Percentiles rank a stretch among this genome's conserved stretches.
Evolutionary conservation across 345 rosid species (phyloP).

Genomic region (Lenwebbia sp.): DNA sequence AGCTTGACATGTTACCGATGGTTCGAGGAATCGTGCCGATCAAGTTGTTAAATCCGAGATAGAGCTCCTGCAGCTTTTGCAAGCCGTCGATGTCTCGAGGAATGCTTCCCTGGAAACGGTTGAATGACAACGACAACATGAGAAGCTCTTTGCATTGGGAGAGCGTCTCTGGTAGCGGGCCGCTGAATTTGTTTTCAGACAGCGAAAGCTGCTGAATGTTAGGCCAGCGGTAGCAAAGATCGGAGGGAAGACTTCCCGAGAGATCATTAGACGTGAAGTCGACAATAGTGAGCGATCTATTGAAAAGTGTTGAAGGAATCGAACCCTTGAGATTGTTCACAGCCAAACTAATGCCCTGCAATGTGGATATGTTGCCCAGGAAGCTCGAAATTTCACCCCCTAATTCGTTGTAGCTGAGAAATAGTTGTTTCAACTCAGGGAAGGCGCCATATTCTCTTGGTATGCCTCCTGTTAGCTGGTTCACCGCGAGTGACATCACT

Average conservation of each 20-base stretch:
- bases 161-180: background rate
- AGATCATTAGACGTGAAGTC: fast-evolving
- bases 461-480: background rate
- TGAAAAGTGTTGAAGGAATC: background rate
- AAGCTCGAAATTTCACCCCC: background rate
- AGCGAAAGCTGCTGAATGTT: background rate
- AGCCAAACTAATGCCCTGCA: background rate
- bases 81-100: background rate
- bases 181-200: background rate
- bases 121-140: fast-evolving
- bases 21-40: background rate
- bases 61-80: background rate
- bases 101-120: background rate
- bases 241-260: background rate
- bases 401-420: background rate
- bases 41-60: fast-evolving
- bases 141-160: background rate
- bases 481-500: background rate
- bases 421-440: background rate
- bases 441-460: background rate
- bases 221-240: background rate
- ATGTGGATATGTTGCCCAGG: background rate
- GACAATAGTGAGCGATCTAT: background rate
- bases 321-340: background rate
- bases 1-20: background rate